phyloP scores from a whole-genome alignment of 495 filamentous ascomycete species.

The Sordaria brevicollis region DNA sequence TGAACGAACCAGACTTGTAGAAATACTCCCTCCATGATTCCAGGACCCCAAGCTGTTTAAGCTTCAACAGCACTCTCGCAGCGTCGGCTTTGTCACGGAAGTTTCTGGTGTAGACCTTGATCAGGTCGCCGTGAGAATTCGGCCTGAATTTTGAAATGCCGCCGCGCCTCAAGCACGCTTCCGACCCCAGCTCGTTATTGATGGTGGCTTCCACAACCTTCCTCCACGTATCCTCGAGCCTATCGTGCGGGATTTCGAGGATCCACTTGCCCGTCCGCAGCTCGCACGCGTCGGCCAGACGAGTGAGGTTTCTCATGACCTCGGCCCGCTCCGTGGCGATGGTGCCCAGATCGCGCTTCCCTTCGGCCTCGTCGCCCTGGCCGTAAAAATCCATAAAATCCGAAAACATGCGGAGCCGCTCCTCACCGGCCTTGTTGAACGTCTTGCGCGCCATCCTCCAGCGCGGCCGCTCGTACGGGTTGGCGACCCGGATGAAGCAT shows the following conservation, averaged over 20 bases:
- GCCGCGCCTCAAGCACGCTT: slow-evolving; percentile 57
- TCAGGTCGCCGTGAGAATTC: slow-evolving; percentile 28
- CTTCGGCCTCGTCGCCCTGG: neutral
- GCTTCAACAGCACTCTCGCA: slow-evolving; percentile 47
- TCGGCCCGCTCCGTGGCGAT: slow-evolving; percentile 39
- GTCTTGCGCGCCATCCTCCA: slow-evolving; percentile 11
- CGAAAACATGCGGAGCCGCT: slow-evolving; percentile 23
- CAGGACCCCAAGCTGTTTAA: slow-evolving; percentile 52
- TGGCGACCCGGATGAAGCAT: slow-evolving; percentile 45
- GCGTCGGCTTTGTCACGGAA: slow-evolving; percentile 60
- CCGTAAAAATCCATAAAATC: slow-evolving; percentile 17
- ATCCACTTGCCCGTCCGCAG: slow-evolving; percentile 51
- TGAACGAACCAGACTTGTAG: slow-evolving; percentile 58
- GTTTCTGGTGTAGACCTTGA: slow-evolving; percentile 71
- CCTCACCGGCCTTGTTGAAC: slow-evolving; percentile 23
- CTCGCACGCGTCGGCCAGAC: slow-evolving; percentile 34
- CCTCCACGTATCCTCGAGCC: slow-evolving; percentile 56
- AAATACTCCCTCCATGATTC: slow-evolving; percentile 46
- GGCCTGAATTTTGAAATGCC: slow-evolving; percentile 22
- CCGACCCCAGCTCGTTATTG: slow-evolving; percentile 52
- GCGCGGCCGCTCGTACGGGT: slow-evolving; percentile 34
- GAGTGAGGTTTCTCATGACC: slow-evolving; percentile 43
- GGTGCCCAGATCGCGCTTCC: slow-evolving; percentile 21
- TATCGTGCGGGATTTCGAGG: slow-evolving; percentile 50
- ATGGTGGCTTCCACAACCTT: slow-evolving; percentile 52